Evolutionary conservation across 2,329 filamentous ascomycete genomes (phyloP), one percentile per base, ranked within the genome.

Genomic region (Didymella pinodella): DNA sequence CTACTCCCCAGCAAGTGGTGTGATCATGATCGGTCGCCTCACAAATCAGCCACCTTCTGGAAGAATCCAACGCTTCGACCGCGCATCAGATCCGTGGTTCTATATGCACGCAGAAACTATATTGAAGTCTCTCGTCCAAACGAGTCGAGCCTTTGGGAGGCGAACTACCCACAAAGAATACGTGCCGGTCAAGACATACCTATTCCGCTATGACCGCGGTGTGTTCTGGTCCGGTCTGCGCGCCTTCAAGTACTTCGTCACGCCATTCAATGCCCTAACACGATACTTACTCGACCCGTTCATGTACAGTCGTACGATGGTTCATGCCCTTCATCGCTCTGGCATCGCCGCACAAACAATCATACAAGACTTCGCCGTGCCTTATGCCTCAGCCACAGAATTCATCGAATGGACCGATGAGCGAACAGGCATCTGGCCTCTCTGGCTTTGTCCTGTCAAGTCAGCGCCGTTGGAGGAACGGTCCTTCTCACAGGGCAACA

Each of bases 21-120:
- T 90, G 0, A 76, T 91, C 43, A 88, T 89, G 71, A 80, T 82
- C 0, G 90, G 90, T 0, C 80, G 79, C 10, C 77, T 90, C 16
- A 82, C 82, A 0, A 79, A 89, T 49, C 70, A 78, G 0, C 60
- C 81, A 0, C 81, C 81, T 0, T 54, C 70, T 6, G 66, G 63
- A 8, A 62, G 53, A 12, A 67, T 71, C 26, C 73, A 77, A 52
- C 68, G 68, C 5, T 90, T 91, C 73, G 84, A 83, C n/a, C 79
- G 83, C 11, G 78, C 84, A 0, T 74, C 73, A 4, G 90, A 93
- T 64, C 86, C 88, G 0, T 93, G 90, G 90, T 91, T 91, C 70
- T 92, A 91, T 59, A 78, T 92, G 2, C 89, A 90, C 63, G 88
- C 85, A 1, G 76, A 85, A 63, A 56, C 64, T 8, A 61, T 74